A percentile compares a stretch with the other conserved stretches of the same genome.
These are phyloP conservation scores for Xylaria palmicola DNA, from an alignment of 495 filamentous ascomycete species.

Conservation along the genomic window DNA sequence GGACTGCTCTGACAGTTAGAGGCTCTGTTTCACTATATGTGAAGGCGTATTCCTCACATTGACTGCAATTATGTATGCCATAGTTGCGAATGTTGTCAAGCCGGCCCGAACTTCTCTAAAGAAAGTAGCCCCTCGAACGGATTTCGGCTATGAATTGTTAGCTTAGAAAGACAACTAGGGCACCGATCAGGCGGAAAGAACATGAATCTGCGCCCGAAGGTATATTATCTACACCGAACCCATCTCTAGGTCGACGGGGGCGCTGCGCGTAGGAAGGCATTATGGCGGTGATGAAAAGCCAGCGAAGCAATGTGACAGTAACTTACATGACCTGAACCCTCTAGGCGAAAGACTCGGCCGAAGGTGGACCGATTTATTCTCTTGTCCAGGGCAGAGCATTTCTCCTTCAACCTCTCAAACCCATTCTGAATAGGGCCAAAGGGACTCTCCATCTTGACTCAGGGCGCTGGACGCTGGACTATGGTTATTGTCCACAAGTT, in stretches of 20 bases:
- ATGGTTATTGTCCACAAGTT: background rate
- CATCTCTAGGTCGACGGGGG: background rate
- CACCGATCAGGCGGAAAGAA: background rate
- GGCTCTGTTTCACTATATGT: constrained; percentile 15
- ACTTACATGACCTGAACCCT: constrained; percentile 66
- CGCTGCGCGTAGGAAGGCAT: too few species aligned
- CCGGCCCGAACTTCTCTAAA: constrained; percentile 78
- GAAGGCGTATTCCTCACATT: constrained; percentile 37
- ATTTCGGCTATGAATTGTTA: constrained; percentile 54
- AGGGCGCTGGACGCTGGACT: background rate
- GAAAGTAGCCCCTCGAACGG: constrained; percentile 58
- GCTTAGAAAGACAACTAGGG: background rate
- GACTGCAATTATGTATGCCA: constrained; percentile 75
- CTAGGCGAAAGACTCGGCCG: constrained; percentile 69
- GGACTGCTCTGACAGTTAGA: constrained; percentile 38
- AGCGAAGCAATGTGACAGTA: constrained; percentile 10
- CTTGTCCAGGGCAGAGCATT: constrained; percentile 29
- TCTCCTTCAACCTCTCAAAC: constrained; percentile 18
- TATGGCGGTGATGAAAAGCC: background rate
- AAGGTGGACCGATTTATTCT: constrained; percentile 49
- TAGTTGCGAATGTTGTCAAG: constrained; percentile 79
- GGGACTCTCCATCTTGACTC: constrained; percentile 8
- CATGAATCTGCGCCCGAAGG: background rate
- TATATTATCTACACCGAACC: background rate
- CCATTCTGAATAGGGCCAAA: constrained; percentile 3